Base-by-base conservation (phyloP, 2,329 filamentous ascomycete genomes). In the Xylariaceae sp. region DNA sequence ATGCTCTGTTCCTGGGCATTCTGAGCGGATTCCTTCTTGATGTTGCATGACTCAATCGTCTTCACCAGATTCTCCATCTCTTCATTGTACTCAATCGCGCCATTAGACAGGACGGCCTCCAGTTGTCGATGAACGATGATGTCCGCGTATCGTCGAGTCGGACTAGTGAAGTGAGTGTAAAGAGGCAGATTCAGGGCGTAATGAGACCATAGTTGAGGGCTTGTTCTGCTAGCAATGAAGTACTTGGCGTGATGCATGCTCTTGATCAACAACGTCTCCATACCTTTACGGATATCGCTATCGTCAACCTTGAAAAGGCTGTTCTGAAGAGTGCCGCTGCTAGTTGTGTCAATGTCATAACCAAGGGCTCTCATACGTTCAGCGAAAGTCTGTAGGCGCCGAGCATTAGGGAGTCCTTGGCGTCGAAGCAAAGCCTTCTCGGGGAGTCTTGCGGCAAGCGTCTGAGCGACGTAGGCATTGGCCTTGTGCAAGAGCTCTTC, bases 1-100 rank as follows among this genome's bases (percentile, higher is more conserved):
- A 99, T 92, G 74, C 94, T 97, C 78, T 99, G 94, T 75, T 99
- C 94, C 74, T 99, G 94, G 11, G 94, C 94, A 70, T 91, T 94
- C 77, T 96, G 93, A 1, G 94, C 92, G 10, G 92, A 97, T 73
- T 99, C 94, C 76, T 97, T 99, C 86, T 97, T 99, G 72, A 90
- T 96, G 79, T 99, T 99, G 82, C 91, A 96, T 67, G 90, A 86
- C 75, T 99, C 94, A 7, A 92, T 89, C 54, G 89, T 96, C 84
- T 97, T 99, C 69, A 87, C 87, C 48, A 99, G 80, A 59, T 81
- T 87, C 72, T 99, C 94, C 61, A 94, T 75, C 63, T 99, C 94
- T 66, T 99, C 94, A 3, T 79, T 86, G 74, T 94, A 97, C 69
- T 97, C 92, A 52, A 90, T 82, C 63, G 87, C 83, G 64, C 89